Evolutionary conservation across 345 rosid genomes (phyloP).

Genomic region (Mangifera indica): DNA sequence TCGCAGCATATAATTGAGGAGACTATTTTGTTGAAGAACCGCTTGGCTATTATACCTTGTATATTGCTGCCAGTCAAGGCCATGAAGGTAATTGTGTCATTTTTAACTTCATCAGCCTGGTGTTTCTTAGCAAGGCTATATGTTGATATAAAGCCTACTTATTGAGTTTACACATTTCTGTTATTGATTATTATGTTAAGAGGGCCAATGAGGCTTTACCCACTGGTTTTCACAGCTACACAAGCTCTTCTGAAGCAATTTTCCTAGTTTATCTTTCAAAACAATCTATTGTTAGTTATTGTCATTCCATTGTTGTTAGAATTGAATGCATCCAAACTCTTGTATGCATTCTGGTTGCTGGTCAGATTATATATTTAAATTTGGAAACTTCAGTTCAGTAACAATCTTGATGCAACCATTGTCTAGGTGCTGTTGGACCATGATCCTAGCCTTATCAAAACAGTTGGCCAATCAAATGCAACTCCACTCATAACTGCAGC

Average conservation of each 20-base stretch:
- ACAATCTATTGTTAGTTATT: background rate
- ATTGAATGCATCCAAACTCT: background rate
- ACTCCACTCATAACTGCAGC: conserved; percentile 89
- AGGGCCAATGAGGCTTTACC: too few species aligned
- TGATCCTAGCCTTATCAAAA: conserved; percentile 62
- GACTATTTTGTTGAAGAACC: conserved; percentile 61
- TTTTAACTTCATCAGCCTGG: background rate
- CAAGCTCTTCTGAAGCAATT: too few species aligned
- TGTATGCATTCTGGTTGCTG: background rate
- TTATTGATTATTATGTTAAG: too few species aligned
- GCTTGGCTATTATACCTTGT: conserved; percentile 66
- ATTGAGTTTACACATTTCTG: too few species aligned
- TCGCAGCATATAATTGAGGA: conserved; percentile 56
- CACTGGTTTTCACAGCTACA: too few species aligned
- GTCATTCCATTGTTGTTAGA: background rate
- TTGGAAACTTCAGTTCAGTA: conserved; percentile 8
- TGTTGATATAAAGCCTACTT: too few species aligned
- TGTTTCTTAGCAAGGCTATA: background rate
- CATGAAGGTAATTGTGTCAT: conserved; percentile 54
- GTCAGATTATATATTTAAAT: conserved; percentile 2
- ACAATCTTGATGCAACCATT: conserved; percentile 52
- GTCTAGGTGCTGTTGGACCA: conserved; percentile 68
- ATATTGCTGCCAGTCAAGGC: conserved; percentile 81
- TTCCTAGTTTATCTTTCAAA: too few species aligned
- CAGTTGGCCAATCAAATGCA: conserved; percentile 75